These are phyloP conservation scores for Tetrapisispora namnaoensis DNA, from an alignment of 805 yeast genomes.

Conservation along the genomic window DNA sequence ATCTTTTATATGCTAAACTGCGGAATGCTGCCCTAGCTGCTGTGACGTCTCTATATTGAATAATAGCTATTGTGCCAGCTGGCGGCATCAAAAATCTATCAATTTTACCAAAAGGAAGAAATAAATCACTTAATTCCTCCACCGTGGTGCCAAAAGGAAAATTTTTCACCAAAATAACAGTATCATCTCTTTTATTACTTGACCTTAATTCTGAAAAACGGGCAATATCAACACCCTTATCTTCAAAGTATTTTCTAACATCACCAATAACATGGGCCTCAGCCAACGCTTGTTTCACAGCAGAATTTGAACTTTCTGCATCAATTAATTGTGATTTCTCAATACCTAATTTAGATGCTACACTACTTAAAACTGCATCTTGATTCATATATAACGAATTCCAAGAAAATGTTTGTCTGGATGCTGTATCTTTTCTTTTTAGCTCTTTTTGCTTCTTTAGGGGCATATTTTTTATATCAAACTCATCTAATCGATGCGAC, in stretches of 20 bases:
- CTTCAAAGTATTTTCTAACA: conserved; percentile 79
- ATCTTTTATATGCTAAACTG: conserved; percentile 76
- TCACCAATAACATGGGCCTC: conserved; percentile 93
- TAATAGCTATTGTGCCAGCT: conserved; percentile 89
- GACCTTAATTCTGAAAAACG: conserved; percentile 44
- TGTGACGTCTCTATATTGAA: conserved; percentile 76
- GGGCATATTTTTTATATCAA: conserved; percentile 83
- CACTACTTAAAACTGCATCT: conserved; percentile 87
- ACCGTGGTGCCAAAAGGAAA: conserved; percentile 80
- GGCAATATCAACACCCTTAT: conserved; percentile 73
- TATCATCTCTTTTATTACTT: conserved; percentile 59
- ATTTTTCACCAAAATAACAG: conserved; percentile 74
- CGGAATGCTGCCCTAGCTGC: conserved; percentile 84
- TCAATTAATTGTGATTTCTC: conserved; percentile 76
- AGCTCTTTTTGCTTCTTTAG: conserved; percentile 83
- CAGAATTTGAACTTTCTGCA: conserved; percentile 77
- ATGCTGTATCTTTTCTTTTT: conserved; percentile 73
- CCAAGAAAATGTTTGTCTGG: conserved; percentile 87
- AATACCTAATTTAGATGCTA: conserved; percentile 76
- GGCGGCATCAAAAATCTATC: conserved; percentile 87
- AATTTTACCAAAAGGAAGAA: conserved; percentile 69
- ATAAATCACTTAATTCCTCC: conserved; percentile 74
- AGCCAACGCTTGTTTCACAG: conserved; percentile 94
- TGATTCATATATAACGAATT: conserved; percentile 82
- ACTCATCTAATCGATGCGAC: conserved; percentile 77